phyloP scores from a whole-genome alignment of 345 rosid species.

The Physaria fendleri region DNA sequence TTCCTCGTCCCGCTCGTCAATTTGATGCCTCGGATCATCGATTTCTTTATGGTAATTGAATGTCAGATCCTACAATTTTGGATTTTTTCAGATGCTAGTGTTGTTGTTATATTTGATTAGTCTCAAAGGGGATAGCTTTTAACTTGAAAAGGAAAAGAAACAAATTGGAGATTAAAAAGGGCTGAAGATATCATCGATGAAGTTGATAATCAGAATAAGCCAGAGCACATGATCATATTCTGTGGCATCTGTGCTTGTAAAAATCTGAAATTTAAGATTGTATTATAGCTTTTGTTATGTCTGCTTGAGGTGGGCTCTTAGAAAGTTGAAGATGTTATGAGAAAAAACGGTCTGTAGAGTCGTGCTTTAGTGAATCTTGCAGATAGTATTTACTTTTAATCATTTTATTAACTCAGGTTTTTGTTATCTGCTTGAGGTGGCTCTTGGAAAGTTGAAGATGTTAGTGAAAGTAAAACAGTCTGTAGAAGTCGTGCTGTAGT shows the following conservation, averaged over 20 bases:
- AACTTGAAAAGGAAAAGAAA: background rate
- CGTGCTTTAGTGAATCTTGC: no score
- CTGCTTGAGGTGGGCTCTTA: background rate
- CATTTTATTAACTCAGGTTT: no score
- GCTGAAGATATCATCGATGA: background rate
- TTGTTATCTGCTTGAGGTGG: background rate
- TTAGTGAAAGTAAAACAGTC: background rate
- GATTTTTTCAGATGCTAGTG: background rate
- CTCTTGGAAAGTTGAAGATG: conserved; percentile 4
- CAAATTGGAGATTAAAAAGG: background rate
- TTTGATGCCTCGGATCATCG: conserved; percentile 58
- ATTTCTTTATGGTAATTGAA: conserved; percentile 47
- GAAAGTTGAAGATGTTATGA: conserved; percentile 6
- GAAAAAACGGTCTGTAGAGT: no score
- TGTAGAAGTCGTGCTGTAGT: conserved; percentile 3
- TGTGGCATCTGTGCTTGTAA: background rate
- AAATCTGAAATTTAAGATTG: background rate
- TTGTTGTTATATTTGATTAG: background rate
- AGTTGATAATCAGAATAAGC: background rate
- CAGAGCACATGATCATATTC: background rate
- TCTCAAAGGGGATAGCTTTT: background rate
- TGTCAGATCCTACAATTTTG: background rate
- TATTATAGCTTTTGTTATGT: background rate
- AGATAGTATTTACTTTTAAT: no score
- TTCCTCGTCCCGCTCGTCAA: conserved; percentile 91